A percentile compares a stretch with the other conserved stretches of the same genome.
These are phyloP conservation scores for Carpinus fangiana DNA, from an alignment of 306 rosid species.

Conservation along the genomic window DNA sequence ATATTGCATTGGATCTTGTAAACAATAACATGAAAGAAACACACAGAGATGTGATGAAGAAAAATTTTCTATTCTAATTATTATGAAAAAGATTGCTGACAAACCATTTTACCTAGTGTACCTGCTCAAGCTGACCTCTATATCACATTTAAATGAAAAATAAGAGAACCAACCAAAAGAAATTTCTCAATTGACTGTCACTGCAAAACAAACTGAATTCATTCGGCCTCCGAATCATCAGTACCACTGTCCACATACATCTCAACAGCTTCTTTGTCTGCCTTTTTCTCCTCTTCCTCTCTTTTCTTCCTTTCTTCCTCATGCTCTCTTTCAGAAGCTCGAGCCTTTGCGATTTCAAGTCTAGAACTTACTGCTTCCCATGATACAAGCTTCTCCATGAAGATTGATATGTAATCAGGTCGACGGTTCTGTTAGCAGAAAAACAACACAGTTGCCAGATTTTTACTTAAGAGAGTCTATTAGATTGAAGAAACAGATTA, in stretches of 20 bases:
- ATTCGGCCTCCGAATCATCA: constrained; percentile 41
- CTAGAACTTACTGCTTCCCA: constrained; percentile 78
- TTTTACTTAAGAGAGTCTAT: neutral
- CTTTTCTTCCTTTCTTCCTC: constrained; percentile 43
- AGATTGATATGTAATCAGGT: constrained; percentile 62
- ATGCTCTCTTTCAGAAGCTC: constrained; percentile 47
- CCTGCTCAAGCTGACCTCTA: constrained; percentile 6
- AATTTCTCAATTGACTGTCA: neutral
- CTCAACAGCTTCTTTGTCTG: constrained; percentile 32
- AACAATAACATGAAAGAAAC: neutral
- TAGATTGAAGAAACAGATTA: constrained; percentile 11
- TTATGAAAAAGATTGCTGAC: neutral
- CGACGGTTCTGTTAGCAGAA: constrained; percentile 56
- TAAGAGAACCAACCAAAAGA: constrained; percentile 11
- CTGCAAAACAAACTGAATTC: constrained; percentile 11
- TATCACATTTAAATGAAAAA: neutral
- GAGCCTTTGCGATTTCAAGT: constrained; percentile 73
- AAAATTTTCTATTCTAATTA: neutral
- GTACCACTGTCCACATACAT: constrained; percentile 39
- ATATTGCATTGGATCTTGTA: neutral
- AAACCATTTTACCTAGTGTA: neutral
- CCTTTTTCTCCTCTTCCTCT: constrained; percentile 34
- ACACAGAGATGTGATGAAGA: neutral
- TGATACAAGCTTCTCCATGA: constrained; percentile 75
- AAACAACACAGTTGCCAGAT: constrained; percentile 13